These are phyloP conservation scores for Apiotrichum montevideense DNA, from an alignment of 1,284 basidiomycete genomes.

Conservation along the genomic window DNA sequence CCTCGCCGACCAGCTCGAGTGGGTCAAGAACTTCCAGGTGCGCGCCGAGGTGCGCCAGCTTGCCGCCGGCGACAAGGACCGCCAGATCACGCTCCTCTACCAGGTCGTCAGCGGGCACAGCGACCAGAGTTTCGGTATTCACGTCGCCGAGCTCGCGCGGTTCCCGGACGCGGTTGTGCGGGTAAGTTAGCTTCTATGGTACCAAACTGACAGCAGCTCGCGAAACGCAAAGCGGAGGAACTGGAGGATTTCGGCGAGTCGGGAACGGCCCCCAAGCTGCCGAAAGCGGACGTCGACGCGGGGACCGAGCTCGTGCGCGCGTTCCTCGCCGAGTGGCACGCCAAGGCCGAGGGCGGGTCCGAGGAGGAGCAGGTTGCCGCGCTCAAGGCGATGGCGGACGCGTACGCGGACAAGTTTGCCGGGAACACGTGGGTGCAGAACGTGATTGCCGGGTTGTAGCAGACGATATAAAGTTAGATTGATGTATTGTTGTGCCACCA, in stretches of 20 bases:
- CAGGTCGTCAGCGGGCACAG: conserved; percentile 90
- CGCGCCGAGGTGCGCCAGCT: conserved; percentile 74
- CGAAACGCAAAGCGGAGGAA: conserved; percentile 91
- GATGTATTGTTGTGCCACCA: too few species aligned
- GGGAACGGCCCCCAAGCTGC: conserved; percentile 48
- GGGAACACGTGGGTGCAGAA: conserved; percentile 69
- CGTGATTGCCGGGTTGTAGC: conserved; percentile 53
- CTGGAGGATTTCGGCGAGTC: conserved; percentile 77
- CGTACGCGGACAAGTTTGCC: conserved; percentile 64
- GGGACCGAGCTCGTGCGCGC: conserved; percentile 76
- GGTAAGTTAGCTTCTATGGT: conserved; percentile 48
- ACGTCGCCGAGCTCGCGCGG: conserved; percentile 92
- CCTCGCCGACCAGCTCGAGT: conserved; percentile 73
- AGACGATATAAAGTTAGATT: too few species aligned
- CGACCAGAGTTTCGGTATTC: conserved; percentile 97
- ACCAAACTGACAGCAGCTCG: conserved; percentile 55
- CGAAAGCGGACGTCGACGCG: conserved; percentile 62
- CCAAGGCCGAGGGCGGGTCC: conserved; percentile 43
- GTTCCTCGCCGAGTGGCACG: conserved; percentile 69
- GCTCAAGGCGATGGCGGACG: conserved; percentile 60
- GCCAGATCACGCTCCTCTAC: conserved; percentile 88
- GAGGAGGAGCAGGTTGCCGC: conserved; percentile 60
- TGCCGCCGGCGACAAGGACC: conserved; percentile 55
- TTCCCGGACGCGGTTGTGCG: conserved; percentile 92
- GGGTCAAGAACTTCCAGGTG: conserved; percentile 93